These are phyloP conservation scores for Salix suchowensis DNA, from an alignment of 345 rosid genomes.

Conservation along the genomic window DNA sequence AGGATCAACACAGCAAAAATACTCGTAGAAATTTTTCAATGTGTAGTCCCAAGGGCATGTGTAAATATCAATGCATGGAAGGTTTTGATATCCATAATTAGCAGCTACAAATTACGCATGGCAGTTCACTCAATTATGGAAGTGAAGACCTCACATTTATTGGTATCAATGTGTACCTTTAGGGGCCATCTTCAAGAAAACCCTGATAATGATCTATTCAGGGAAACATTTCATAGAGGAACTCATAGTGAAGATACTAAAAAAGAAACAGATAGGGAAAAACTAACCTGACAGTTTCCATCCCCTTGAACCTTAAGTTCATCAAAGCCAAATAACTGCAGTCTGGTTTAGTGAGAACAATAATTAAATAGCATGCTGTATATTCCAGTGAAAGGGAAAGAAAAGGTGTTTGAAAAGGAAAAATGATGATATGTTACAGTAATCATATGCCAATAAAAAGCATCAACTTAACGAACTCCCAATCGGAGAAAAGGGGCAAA, in stretches of 20 bases:
- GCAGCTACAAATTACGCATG: background rate
- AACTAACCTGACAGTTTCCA: slow-evolving; percentile 73
- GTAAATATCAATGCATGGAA: background rate
- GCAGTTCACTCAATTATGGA: background rate
- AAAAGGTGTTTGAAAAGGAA: background rate
- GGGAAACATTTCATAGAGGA: background rate
- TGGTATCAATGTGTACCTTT: background rate
- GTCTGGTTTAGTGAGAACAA: slow-evolving; percentile 24
- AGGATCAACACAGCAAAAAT: background rate
- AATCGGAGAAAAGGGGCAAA: background rate
- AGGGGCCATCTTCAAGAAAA: background rate
- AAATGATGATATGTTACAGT: background rate
- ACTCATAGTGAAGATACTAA: background rate
- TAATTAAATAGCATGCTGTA: background rate
- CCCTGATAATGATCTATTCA: background rate
- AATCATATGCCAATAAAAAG: background rate
- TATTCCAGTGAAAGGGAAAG: background rate
- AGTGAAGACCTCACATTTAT: background rate
- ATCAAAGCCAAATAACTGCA: slow-evolving; percentile 47
- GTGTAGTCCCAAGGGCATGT: background rate
- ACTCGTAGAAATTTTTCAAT: background rate
- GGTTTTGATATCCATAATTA: background rate
- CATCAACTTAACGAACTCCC: background rate
- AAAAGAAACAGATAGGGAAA: slow-evolving; percentile 1
- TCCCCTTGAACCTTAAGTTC: slow-evolving; percentile 74